Conservation (phyloP, 2,329 filamentous ascomycete genomes). For the Periconia sp. region DNA sequence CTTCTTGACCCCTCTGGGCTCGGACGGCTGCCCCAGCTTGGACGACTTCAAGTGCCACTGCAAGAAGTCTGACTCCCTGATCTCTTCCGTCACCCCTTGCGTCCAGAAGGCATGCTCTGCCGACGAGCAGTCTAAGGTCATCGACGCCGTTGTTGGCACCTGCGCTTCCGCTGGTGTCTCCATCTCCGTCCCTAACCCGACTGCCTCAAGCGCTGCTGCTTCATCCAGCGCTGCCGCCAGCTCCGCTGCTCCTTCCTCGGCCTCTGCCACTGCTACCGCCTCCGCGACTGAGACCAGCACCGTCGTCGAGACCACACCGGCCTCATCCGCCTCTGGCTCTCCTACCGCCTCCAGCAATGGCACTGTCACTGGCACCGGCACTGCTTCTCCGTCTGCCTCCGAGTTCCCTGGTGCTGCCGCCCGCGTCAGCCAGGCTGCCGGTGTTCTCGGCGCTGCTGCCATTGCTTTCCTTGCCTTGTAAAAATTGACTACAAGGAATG, state of each 20-base stretch:
- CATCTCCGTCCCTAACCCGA: constrained; percentile 32
- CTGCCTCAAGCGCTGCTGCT: constrained; percentile 10
- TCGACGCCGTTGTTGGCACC: constrained; percentile 36
- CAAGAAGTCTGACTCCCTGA: constrained; percentile 50
- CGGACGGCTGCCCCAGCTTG: constrained; percentile 53
- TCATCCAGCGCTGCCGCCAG: constrained; percentile 15
- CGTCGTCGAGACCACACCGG: too few species aligned
- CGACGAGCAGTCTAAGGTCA: constrained; percentile 43
- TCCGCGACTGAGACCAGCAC: constrained; percentile 7
- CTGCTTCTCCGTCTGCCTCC: constrained; percentile 21
- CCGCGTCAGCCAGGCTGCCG: constrained; percentile 39
- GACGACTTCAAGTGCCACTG: constrained; percentile 60
- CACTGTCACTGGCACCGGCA: constrained; percentile 8
- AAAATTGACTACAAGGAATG: constrained; percentile 8
- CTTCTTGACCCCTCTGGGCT: constrained; percentile 50
- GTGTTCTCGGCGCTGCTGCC: constrained; percentile 42
- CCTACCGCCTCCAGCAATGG: constrained; percentile 16
- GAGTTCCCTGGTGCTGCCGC: constrained; percentile 44
- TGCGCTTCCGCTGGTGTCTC: constrained; percentile 40
- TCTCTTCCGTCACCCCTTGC: constrained; percentile 53
- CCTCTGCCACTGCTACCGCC: constrained; percentile 9
- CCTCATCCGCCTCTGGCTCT: constrained; percentile 4
- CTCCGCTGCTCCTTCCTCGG: constrained; percentile 1
- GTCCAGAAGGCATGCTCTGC: constrained; percentile 51
- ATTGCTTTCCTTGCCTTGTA: constrained; percentile 45